These are phyloP conservation scores for Hortaea werneckii DNA, from an alignment of 2,329 filamentous ascomycete genomes.

Conservation along the genomic window DNA sequence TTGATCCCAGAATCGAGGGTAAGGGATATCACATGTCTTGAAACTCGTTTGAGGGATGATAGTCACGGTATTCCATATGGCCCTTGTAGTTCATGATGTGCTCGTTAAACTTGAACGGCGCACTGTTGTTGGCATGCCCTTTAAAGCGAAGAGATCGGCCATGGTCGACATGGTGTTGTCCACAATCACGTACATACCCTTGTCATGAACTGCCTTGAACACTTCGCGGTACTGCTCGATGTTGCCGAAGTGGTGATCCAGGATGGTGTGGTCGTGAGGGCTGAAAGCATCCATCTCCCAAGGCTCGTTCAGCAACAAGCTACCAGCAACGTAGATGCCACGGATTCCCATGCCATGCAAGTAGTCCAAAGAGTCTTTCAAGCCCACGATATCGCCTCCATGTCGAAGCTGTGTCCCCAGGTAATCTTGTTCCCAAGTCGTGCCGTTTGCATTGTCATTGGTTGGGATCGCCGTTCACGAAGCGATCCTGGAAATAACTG, in stretches of 20 bases:
- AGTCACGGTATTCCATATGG: conserved; percentile 48
- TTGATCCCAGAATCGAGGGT: conserved; percentile 53
- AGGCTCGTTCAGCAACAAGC: conserved; percentile 52
- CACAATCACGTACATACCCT: conserved; percentile 55
- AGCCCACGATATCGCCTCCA: conserved; percentile 49
- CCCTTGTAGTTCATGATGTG: conserved; percentile 50
- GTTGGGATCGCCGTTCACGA: conserved; percentile 53
- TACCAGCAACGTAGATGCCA: conserved; percentile 54
- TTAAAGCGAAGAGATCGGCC: conserved; percentile 55
- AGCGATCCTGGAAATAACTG: conserved; percentile 53
- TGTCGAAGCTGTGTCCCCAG: conserved; percentile 51
- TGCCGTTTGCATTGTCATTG: conserved; percentile 53
- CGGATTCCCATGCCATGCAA: conserved; percentile 53
- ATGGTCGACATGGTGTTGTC: conserved; percentile 58
- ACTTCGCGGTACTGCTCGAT: conserved; percentile 48
- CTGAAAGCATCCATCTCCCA: conserved; percentile 53
- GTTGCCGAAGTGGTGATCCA: conserved; percentile 53
- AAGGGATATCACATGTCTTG: conserved; percentile 42
- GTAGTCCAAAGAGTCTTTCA: conserved; percentile 54
- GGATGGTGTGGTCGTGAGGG: conserved; percentile 48
- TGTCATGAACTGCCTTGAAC: conserved; percentile 50
- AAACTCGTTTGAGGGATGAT: conserved; percentile 44
- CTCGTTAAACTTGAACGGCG: conserved; percentile 46
- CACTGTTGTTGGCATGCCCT: conserved; percentile 48
- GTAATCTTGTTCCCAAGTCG: conserved; percentile 50